Evolutionary conservation across 257 asterid genomes (phyloP).

Genomic region (Solanum chmielewskii): DNA sequence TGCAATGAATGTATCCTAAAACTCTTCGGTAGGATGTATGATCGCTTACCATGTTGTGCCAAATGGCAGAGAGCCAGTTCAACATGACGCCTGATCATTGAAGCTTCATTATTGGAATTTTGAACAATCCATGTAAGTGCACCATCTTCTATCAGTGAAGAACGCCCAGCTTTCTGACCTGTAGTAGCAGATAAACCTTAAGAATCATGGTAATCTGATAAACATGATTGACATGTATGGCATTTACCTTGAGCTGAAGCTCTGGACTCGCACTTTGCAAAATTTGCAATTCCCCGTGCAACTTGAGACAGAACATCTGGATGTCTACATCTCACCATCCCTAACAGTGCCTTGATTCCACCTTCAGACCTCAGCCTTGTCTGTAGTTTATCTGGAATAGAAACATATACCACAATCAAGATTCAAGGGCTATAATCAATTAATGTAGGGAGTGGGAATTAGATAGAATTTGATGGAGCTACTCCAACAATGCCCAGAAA

Average conservation of each 20-base stretch:
- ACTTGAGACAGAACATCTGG: slow-evolving; percentile 95
- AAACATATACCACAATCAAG: not conserved
- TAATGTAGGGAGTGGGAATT: not conserved
- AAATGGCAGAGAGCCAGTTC: slow-evolving; percentile 98
- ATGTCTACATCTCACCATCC: slow-evolving; percentile 96
- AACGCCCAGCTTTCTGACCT: slow-evolving; percentile 72
- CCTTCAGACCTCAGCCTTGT: slow-evolving; percentile 91
- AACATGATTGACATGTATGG: not conserved
- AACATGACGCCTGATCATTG: slow-evolving; percentile 87
- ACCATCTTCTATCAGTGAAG: slow-evolving; percentile 82
- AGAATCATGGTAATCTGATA: not conserved
- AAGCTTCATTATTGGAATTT: slow-evolving; percentile 92
- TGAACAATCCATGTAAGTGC: slow-evolving; percentile 95
- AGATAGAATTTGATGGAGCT: not conserved
- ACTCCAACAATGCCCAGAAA: not conserved
- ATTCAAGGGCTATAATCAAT: not conserved
- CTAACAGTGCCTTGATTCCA: slow-evolving; percentile 90
- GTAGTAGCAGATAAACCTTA: not conserved
- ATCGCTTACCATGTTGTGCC: slow-evolving; percentile 82
- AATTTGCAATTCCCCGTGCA: slow-evolving; percentile 98
- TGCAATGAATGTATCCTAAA: not conserved
- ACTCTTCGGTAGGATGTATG: not conserved
- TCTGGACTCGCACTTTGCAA: slow-evolving; percentile 94
- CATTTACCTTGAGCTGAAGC: slow-evolving; percentile 71
- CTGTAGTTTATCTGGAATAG: slow-evolving; percentile 73